Conservation (phyloP, 2,329 filamentous ascomycete genomes). For the Aspergillus viridinutans region DNA sequence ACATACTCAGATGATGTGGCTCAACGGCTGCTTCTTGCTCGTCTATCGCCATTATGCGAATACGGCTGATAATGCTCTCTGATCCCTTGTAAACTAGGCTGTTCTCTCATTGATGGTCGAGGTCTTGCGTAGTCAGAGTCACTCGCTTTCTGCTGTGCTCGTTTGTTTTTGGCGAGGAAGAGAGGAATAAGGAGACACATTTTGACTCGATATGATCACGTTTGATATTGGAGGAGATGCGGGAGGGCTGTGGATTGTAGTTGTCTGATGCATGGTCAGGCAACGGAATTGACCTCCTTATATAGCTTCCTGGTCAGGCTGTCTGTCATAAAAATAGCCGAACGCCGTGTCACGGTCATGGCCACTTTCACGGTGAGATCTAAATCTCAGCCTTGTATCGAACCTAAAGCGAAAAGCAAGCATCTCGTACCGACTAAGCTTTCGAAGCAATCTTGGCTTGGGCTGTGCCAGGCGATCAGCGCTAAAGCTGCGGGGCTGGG, state of each 20-base stretch:
- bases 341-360: not conserved
- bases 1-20: not conserved
- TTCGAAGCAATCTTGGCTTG: not conserved
- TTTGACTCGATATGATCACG: not conserved
- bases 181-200: not conserved
- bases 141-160: not conserved
- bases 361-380: not conserved
- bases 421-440: not conserved
- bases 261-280: not conserved
- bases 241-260: too few relatives aligned
- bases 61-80: not conserved
- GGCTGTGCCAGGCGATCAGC: not conserved
- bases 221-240: not conserved
- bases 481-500: not conserved
- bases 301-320: not conserved
- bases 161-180: not conserved
- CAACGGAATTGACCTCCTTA: not conserved
- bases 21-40: not conserved
- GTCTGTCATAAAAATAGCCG: not conserved
- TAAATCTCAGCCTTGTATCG: not conserved
- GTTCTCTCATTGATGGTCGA: not conserved
- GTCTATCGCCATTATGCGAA: not conserved
- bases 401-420: not conserved
- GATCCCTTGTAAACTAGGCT: not conserved
- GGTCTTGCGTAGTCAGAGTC: not conserved